phyloP scores from a whole-genome alignment of 768 basidiomycete genomes.

The Agaricus blazei region DNA sequence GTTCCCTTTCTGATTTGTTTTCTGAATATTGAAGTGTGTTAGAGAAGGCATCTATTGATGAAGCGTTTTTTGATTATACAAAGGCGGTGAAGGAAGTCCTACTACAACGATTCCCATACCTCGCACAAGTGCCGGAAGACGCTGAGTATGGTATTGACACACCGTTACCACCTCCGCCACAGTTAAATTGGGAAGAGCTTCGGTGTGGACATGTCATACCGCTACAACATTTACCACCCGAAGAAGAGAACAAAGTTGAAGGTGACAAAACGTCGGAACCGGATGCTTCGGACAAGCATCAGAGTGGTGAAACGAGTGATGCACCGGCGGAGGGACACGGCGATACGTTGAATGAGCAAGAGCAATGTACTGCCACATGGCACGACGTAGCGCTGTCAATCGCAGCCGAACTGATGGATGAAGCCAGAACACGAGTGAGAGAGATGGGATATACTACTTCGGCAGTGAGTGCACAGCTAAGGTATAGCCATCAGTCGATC shows the following conservation, averaged over 20 bases:
- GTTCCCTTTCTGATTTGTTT: background rate
- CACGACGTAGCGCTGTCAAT: conserved; percentile 89
- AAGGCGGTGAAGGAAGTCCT: conserved; percentile 72
- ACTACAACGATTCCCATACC: conserved; percentile 70
- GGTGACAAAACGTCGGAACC: background rate
- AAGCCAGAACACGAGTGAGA: conserved; percentile 61
- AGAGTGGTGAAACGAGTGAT: background rate
- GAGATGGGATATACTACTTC: conserved; percentile 91
- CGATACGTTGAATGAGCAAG: conserved; percentile 12
- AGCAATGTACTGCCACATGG: conserved; percentile 58
- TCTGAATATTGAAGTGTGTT: background rate
- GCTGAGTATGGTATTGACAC: conserved; percentile 71
- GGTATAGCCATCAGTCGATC: background rate
- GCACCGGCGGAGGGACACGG: background rate
- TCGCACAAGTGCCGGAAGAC: conserved; percentile 63
- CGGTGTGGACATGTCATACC: conserved; percentile 55
- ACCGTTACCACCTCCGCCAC: conserved; percentile 69
- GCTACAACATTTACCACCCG: conserved; percentile 24
- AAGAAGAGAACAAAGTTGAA: conserved; percentile 3
- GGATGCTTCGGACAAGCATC: background rate
- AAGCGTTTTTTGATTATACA: conserved; percentile 93
- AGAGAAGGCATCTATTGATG: conserved; percentile 99
- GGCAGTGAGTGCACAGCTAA: conserved; percentile 50
- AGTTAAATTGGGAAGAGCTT: conserved; percentile 52
- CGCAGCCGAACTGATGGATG: conserved; percentile 82